Percentiles rank a stretch among this genome's conserved stretches.
These are phyloP conservation scores for Medicago ruthenica DNA, from an alignment of 306 rosid genomes.

Conservation along the genomic window DNA sequence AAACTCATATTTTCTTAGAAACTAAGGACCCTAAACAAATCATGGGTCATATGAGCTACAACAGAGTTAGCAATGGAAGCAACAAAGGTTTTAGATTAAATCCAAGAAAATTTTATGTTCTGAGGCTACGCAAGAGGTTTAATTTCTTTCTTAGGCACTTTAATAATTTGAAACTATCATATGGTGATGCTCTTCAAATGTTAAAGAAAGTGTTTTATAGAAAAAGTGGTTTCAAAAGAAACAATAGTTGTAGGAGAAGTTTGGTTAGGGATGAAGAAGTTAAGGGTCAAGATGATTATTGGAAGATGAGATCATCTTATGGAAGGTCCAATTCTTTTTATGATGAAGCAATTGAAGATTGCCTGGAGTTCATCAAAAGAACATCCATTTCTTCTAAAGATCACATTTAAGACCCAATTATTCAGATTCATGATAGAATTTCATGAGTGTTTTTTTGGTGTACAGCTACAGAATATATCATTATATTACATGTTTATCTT, in stretches of 20 bases:
- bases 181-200: conserved; percentile 47
- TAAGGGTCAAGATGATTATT: conserved; percentile 42
- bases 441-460: conserved; percentile 14
- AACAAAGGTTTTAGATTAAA: conserved; percentile 61
- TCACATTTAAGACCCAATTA: conserved; percentile 42
- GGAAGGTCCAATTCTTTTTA: conserved; percentile 80
- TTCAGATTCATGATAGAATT: conserved; percentile 41
- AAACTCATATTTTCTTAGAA: conserved; percentile 27
- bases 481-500: background rate
- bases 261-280: conserved; percentile 39
- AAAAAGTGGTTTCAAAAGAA: conserved; percentile 43
- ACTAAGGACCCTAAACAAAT: background rate
- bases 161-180: conserved; percentile 50
- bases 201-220: conserved; percentile 46
- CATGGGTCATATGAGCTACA: conserved; percentile 59
- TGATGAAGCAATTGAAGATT: conserved; percentile 92
- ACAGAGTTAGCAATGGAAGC: conserved; percentile 45
- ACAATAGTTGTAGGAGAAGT: conserved; percentile 30
- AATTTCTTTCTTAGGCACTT: conserved; percentile 55
- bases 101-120: conserved; percentile 50
- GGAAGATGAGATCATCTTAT: conserved; percentile 54
- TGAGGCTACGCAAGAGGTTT: conserved; percentile 56
- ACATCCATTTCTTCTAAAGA: conserved; percentile 68
- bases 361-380: conserved; percentile 90
- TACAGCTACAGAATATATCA: background rate